Evolutionary conservation across 202 grass and related monocot species (phyloP).

Genomic region (Elaeis oleifera): DNA sequence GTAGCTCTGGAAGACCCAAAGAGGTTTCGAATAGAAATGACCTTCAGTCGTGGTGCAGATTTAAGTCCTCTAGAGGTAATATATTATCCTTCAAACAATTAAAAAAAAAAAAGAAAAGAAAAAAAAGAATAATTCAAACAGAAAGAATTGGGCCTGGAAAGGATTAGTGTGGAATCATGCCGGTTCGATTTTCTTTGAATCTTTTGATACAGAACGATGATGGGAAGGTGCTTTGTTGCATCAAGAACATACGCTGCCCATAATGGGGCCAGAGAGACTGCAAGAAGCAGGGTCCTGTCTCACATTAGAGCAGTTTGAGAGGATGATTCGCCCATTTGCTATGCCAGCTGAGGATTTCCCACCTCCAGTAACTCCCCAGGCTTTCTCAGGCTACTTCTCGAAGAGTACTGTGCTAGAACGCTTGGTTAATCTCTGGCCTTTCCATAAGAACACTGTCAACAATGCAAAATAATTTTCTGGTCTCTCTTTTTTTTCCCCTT

Average conservation of each 20-base stretch:
- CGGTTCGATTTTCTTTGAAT: background rate
- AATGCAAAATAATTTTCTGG: background rate
- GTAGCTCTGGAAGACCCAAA: slow-evolving; percentile 76
- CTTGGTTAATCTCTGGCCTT: slow-evolving; percentile 58
- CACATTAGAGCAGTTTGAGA: slow-evolving; percentile 85
- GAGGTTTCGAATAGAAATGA: slow-evolving; percentile 98
- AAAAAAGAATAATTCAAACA: background rate
- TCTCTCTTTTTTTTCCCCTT: no score
- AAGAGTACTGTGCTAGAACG: slow-evolving; percentile 38
- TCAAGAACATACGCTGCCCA: slow-evolving; percentile 77
- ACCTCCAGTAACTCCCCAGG: slow-evolving; percentile 41
- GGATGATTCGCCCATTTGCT: slow-evolving; percentile 71
- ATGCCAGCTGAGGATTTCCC: slow-evolving; percentile 98
- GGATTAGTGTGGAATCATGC: no score
- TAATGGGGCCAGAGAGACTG: slow-evolving; percentile 81
- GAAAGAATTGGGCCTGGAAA: no score
- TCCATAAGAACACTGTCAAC: slow-evolving; percentile 28
- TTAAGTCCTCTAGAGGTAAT: slow-evolving; percentile 74
- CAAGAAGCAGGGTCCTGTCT: slow-evolving; percentile 65
- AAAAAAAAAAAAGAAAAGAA: background rate
- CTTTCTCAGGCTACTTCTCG: slow-evolving; percentile 54
- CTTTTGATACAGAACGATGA: slow-evolving; percentile 36
- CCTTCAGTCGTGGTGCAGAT: slow-evolving; percentile 86
- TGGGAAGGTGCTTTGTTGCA: slow-evolving; percentile 44
- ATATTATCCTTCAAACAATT: slow-evolving; percentile 11